Evolutionary conservation across 495 filamentous ascomycete genomes (phyloP).

Genomic region (Aspergillus avenaceus): DNA sequence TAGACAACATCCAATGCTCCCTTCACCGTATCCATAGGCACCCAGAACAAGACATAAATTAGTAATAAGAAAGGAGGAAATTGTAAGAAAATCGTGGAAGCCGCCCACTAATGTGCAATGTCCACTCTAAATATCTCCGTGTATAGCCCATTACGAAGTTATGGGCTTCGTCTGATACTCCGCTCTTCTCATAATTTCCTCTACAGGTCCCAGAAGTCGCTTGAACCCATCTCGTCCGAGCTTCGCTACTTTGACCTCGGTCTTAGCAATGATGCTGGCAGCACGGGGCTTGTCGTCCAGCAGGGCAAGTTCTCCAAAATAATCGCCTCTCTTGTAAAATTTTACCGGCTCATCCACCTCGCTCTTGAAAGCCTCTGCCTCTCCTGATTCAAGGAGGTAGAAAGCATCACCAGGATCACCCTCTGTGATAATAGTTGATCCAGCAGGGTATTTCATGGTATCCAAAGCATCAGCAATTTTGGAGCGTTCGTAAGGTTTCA

Average conservation of each 20-base stretch:
- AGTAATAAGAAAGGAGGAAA: constrained; percentile 2
- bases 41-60: constrained; percentile 5
- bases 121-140: too few relatives aligned
- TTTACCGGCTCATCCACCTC: constrained; percentile 64
- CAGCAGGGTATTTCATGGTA: constrained; percentile 78
- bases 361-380: constrained; percentile 79
- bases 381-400: constrained; percentile 84
- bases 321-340: constrained; percentile 83
- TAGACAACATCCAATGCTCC: constrained; percentile 8
- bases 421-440: constrained; percentile 79
- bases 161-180: constrained; percentile 45
- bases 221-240: constrained; percentile 94
- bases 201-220: constrained; percentile 85
- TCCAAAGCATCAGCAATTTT: constrained; percentile 97
- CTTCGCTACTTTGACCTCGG: constrained; percentile 85
- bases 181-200: constrained; percentile 88
- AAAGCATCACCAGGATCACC: constrained; percentile 91
- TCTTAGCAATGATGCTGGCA: constrained; percentile 78
- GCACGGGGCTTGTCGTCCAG: constrained; percentile 90
- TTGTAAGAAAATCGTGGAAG: neutral
- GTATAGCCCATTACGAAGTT: constrained; percentile 4
- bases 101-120: too few relatives aligned
- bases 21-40: constrained; percentile 5
- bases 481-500: constrained; percentile 86
- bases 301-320: constrained; percentile 92